Base-by-base conservation (phyloP, 495 filamentous ascomycete genomes). In the Sordaria brevicollis region DNA sequence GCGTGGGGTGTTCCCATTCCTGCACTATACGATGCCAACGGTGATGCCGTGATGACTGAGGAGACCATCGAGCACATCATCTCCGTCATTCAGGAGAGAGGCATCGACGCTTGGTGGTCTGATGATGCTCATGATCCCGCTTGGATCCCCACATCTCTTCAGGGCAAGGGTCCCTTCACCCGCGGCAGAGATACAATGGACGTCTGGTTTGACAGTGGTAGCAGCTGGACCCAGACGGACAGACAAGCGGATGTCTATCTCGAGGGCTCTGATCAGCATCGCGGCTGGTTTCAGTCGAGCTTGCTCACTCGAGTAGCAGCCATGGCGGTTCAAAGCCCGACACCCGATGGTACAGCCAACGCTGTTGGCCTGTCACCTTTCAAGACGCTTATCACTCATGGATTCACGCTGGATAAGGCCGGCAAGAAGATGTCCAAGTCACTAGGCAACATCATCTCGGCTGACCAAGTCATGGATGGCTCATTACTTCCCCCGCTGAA, bases 361-460 rank as follows among this genome's bases (percentile, higher is more conserved):
- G 69, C 70, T 1, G 68, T 77, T 66, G 76, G 76, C n/a, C 71
- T 80, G 35, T 79, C 71, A 43, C 96, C 95, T 0, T 99, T 93
- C 83, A 90, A 87, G 70, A 90, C 87, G 35, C 83, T 98, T 15
- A 90, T 98, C 72, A 99, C 95, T 0, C 95, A 99, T 77, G 95
- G 95, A 0, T 99, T 99, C 74, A 94, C 92, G 3, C 84, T 99
- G 1, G 94, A 98, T 72, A 86, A 91, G 70, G 80, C 90, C 11
- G 94, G 94, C 29, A 92, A 90, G 71, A 99, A 99, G 77, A 99
- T 99, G 95, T 97, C 93, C 78, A 99, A 99, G 78, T 97, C 93
- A 2, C 82, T 97, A 17, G 95, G 96, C n/a, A 98, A 99, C 76
- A 86, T 90, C 57, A 88, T 97, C 68, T 84, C 87, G 1, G 93